Evolutionary conservation across 2,329 filamentous ascomycete species (phyloP).

Genomic region (Westerdykella sp.): DNA sequence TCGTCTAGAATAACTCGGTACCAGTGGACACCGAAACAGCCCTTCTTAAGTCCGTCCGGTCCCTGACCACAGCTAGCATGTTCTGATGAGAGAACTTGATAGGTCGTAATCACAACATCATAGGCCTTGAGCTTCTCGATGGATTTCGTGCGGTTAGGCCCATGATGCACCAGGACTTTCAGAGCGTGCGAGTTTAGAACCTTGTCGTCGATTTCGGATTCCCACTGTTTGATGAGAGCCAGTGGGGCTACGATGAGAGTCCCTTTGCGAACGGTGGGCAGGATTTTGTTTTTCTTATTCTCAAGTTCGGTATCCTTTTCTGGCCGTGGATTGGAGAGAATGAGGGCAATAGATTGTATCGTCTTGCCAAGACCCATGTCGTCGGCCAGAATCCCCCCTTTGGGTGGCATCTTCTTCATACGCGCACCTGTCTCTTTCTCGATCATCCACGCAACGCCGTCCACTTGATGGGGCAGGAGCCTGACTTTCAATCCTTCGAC

Average conservation of each 20-base stretch:
- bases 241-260: slow-evolving; percentile 91
- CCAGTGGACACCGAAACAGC: slow-evolving; percentile 89
- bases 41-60: slow-evolving; percentile 60
- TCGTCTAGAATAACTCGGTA: slow-evolving; percentile 94
- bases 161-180: slow-evolving; percentile 85
- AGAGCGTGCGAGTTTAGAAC: slow-evolving; percentile 63
- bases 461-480: slow-evolving; percentile 86
- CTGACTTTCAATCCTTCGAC: slow-evolving; percentile 81
- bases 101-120: slow-evolving; percentile 95
- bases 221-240: slow-evolving; percentile 95
- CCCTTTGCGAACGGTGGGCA: slow-evolving; percentile 62
- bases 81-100: slow-evolving; percentile 90
- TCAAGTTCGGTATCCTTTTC: slow-evolving; percentile 44
- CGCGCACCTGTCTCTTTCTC: slow-evolving; percentile 82
- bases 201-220: slow-evolving; percentile 82
- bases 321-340: slow-evolving; percentile 71
- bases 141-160: slow-evolving; percentile 74
- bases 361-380: slow-evolving; percentile 98
- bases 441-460: slow-evolving; percentile 92
- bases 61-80: slow-evolving; percentile 63
- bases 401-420: slow-evolving; percentile 72
- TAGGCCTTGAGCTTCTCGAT: slow-evolving; percentile 71
- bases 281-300: slow-evolving; percentile 59
- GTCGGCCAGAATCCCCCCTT: slow-evolving; percentile 91
- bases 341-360: slow-evolving; percentile 82